phyloP scores from a whole-genome alignment of 2,329 filamentous ascomycete genomes.

The Botryotinia globosa region DNA sequence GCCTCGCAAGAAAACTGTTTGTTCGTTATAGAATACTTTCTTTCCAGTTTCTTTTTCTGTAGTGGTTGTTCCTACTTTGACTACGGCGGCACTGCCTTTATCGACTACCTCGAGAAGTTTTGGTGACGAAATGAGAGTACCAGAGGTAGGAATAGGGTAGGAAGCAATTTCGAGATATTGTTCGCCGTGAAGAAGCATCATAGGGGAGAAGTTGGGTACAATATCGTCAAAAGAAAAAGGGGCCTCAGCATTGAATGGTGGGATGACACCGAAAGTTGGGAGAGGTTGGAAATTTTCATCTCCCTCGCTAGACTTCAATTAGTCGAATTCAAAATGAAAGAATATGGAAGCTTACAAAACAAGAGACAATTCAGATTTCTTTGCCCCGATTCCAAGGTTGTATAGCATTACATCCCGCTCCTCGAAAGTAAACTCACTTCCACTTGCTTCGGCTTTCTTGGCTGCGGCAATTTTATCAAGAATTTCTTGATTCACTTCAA shows the following conservation, averaged over 20 bases:
- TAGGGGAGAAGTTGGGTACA: conserved; percentile 93
- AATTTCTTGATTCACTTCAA: conserved; percentile 56
- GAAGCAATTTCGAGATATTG: conserved; percentile 95
- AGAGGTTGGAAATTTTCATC: conserved; percentile 89
- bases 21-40: conserved; percentile 95
- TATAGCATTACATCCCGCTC: conserved; percentile 92
- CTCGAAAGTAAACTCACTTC: conserved; percentile 76
- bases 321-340: background rate
- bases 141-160: conserved; percentile 85
- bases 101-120: conserved; percentile 92
- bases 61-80: conserved; percentile 77
- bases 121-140: conserved; percentile 69
- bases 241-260: conserved; percentile 79
- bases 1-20: conserved; percentile 87
- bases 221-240: conserved; percentile 80
- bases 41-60: conserved; percentile 82
- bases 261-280: conserved; percentile 94
- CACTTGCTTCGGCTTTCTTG: conserved; percentile 66
- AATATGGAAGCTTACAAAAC: conserved; percentile 59
- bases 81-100: conserved; percentile 86
- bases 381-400: conserved; percentile 91
- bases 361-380: conserved; percentile 80
- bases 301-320: conserved; percentile 57
- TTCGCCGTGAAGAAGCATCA: conserved; percentile 98
- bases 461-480: conserved; percentile 74